Base-by-base conservation (phyloP, 164 flowering plant species). In the Nymphaea thermarum region DNA sequence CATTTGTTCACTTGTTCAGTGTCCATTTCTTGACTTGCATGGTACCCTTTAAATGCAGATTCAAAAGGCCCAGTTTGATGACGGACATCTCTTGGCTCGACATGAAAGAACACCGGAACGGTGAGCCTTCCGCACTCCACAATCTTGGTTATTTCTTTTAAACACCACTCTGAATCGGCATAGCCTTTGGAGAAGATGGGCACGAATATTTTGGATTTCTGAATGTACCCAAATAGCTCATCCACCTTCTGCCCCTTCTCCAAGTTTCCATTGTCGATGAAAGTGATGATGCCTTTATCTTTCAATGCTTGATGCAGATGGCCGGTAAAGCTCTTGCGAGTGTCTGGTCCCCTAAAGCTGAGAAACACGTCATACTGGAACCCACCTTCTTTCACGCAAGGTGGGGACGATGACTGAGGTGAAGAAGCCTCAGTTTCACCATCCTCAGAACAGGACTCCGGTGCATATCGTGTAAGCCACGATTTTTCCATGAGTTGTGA, bases 191-290 rank as follows among this genome's bases (percentile, higher is more conserved):
- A 70, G 62, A 70, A 41, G 17, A 70, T n/a, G 2, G 59, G 36
- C 6, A 70, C n/a, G 18, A 42, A 44, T 8, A 64, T 51, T 17
- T 43, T n/a, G 4, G 72, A 70, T 18, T 15, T 44, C 47, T 65
- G 25, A 43, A 70, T 70, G 5, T 41, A 63, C 11, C 65, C 15
- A 4, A 57, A 55, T 17, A 70, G 60, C 18, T 36, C 42, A 6
- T 17, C 44, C 41, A 70, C 59, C 7, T 57, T 60, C n/a, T 70
- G 69, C 3, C 66, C 73, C 1, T 4, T 44, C 41, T 25, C 47
- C 8, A 71, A 59, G 36, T 25, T 63, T 1, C 57, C 65, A 14
- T 71, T 65, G 55, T 71, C 73, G 44, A 44, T 53, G 47, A 71
- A 71, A 3, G 44, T 47, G 16, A 43, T 14, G 44, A 71, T 44